Base-by-base conservation (phyloP, 208 protist genomes). In the Herpetomonas tarakana region DNA sequence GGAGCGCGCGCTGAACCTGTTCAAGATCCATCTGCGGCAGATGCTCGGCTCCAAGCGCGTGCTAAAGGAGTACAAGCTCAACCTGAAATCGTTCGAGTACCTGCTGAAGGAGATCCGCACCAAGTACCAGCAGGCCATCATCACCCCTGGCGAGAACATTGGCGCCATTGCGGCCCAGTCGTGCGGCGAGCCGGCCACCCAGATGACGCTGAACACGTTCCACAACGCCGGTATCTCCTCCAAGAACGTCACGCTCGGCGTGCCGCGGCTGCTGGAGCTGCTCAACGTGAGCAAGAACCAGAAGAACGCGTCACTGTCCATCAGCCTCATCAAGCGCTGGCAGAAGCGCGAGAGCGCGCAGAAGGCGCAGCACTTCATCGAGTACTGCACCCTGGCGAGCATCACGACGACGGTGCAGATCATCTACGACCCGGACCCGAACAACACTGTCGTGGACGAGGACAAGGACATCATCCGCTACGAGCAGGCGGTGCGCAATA, bases 201-300 rank as follows among this genome's bases (percentile, higher is more conserved):
- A 99, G 71, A 99, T 99, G 98, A 99, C 98, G 0, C 85, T 99
- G 18, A 98, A 98, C 67, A 99, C 98, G 21, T 99, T 99, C 83
- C 98, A 99, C 88, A 99, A 99, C 83, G 99, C 99, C 38, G 99
- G 99, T 68, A 97, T 99, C 19, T 98, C 99, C 29, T 98, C 92
- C 58, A 99, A 99, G 98, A 99, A 81, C 74, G 94, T 98, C 69
- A 98, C 96, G 18, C 89, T 97, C 44, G 97, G 96, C 91, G 96
- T 98, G 30, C 96, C 97, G 29, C 90, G 93, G 76, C 96, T 99
- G 47, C 96, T 99, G 50, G 99, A 99, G 74, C 98, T 99, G 60
- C 99, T 99, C 74, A 99, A 99, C 74, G 98, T 98, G 0, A 93
- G 92, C 55, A 93, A 96, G 46, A 98, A 87, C 54, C 57, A 52